Evolutionary conservation across 2,329 filamentous ascomycete species (phyloP).

Genomic region (Hymenoscyphus salicellus): DNA sequence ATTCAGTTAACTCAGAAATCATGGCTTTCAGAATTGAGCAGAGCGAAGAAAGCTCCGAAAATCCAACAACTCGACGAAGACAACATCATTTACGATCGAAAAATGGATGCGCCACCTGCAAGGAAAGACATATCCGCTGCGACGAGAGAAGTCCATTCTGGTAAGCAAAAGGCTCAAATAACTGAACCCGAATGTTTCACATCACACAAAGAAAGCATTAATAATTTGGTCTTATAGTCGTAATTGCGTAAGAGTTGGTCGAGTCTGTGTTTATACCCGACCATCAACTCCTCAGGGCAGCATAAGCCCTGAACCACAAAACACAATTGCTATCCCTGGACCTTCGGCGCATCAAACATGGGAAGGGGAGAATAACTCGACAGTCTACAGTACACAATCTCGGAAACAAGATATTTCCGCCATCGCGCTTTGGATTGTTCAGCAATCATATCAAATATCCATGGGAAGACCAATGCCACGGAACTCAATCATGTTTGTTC

Average conservation of each 20-base stretch:
- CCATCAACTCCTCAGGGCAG: not conserved
- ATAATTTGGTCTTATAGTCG: slow-evolving; percentile 6
- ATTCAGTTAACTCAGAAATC: not conserved
- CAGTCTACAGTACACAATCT: slow-evolving; percentile 7
- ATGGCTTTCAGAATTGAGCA: not conserved
- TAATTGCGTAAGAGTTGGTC: slow-evolving; percentile 22
- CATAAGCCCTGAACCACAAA: not conserved
- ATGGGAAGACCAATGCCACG: slow-evolving; percentile 14
- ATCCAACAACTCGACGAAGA: slow-evolving; percentile 10
- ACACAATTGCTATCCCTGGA: not conserved
- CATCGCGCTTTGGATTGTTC: slow-evolving; percentile 15
- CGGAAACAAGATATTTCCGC: slow-evolving; percentile 11
- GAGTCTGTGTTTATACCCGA: slow-evolving; percentile 19
- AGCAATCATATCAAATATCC: slow-evolving; percentile 19
- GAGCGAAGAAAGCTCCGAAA: not conserved
- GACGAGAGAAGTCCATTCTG: slow-evolving; percentile 23
- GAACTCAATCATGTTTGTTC: slow-evolving; percentile 6
- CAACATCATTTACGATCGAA: slow-evolving; percentile 20
- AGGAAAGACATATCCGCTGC: slow-evolving; percentile 23
- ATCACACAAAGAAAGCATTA: not conserved
- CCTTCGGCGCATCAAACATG: slow-evolving; percentile 14
- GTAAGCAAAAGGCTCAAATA: slow-evolving; percentile 7
- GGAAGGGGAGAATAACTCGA: slow-evolving; percentile 3
- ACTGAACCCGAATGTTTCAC: not conserved
- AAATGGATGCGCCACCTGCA: slow-evolving; percentile 23